Conservation (phyloP, 352 stramenopile genomes). For the Pythium diclinum region DNA sequence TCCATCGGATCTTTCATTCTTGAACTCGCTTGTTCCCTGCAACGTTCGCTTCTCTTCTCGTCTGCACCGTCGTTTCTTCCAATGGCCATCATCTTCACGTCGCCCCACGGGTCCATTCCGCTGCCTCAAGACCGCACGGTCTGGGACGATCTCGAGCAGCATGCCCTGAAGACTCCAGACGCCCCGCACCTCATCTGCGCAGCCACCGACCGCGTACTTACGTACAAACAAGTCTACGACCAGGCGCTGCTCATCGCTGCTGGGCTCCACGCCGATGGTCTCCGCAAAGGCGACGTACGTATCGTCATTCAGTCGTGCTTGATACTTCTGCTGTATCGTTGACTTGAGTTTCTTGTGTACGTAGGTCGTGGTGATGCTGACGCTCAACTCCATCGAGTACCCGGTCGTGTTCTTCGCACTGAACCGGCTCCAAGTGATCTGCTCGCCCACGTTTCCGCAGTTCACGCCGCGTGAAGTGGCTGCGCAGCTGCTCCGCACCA, state of each 20-base stretch:
- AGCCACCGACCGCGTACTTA: constrained; percentile 36
- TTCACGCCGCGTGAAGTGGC: constrained; percentile 37
- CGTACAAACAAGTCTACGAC: constrained; percentile 30
- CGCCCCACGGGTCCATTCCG: constrained; percentile 26
- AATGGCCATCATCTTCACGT: constrained; percentile 38
- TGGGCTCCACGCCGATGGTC: constrained; percentile 33
- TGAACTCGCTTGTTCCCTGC: neutral
- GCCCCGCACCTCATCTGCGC: constrained; percentile 41
- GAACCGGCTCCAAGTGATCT: constrained; percentile 37
- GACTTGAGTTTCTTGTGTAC: neutral
- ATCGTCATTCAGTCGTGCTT: neutral
- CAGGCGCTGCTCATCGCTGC: constrained; percentile 32
- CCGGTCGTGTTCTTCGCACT: constrained; percentile 42
- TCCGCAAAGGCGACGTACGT: constrained; percentile 47
- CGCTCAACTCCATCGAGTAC: constrained; percentile 59
- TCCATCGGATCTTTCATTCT: neutral
- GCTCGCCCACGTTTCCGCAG: constrained; percentile 38
- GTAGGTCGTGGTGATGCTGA: constrained; percentile 38
- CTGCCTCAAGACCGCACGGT: constrained; percentile 35
- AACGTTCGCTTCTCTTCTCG: neutral
- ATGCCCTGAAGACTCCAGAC: constrained; percentile 27
- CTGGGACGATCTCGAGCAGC: constrained; percentile 40
- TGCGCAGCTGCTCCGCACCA: constrained; percentile 33
- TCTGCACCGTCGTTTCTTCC: neutral
- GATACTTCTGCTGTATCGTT: neutral